Percentiles rank a stretch among this genome's conserved stretches.
Evolutionary conservation across 2,329 filamentous ascomycete genomes (phyloP).

Genomic region (Pseudogymnoascus sp.): DNA sequence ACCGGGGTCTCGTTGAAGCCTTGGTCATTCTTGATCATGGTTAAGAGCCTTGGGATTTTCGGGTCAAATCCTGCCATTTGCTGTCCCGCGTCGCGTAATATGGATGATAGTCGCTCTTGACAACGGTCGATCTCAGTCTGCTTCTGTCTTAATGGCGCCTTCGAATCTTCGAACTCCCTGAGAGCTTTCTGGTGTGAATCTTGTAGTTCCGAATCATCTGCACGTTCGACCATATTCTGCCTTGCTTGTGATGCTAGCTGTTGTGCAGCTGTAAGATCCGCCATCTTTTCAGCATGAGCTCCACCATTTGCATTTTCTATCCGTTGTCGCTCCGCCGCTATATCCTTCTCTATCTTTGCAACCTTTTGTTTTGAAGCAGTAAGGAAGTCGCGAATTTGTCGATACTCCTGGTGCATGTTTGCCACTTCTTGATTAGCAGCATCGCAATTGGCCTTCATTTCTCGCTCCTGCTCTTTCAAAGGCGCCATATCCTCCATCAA

Average conservation of each 20-base stretch:
- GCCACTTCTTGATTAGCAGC: slow-evolving; percentile 44
- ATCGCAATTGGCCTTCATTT: slow-evolving; percentile 44
- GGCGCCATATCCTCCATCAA: slow-evolving; percentile 29
- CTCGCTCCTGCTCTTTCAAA: slow-evolving; percentile 37
- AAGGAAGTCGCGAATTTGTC: slow-evolving; percentile 52
- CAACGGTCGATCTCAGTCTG: slow-evolving; percentile 44
- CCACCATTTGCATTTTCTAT: slow-evolving; percentile 63
- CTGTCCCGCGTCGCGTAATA: slow-evolving; percentile 50
- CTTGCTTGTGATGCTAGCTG: slow-evolving; percentile 38
- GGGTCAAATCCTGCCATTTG: slow-evolving; percentile 55
- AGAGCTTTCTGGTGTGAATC: slow-evolving; percentile 28
- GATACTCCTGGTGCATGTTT: slow-evolving; percentile 52
- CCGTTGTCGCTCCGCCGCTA: slow-evolving; percentile 48
- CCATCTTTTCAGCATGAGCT: slow-evolving; percentile 51
- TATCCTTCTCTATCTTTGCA: slow-evolving; percentile 37
- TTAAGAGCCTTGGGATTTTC: slow-evolving; percentile 54
- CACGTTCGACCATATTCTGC: slow-evolving; percentile 33
- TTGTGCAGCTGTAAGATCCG: slow-evolving; percentile 51
- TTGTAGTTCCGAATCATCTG: slow-evolving; percentile 30
- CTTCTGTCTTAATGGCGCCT: slow-evolving; percentile 35
- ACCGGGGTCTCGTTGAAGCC: slow-evolving; percentile 66
- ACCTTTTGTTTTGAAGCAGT: slow-evolving; percentile 42
- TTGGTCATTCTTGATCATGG: slow-evolving; percentile 58
- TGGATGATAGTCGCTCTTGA: slow-evolving; percentile 39
- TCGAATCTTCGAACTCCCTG: slow-evolving; percentile 25